These are phyloP conservation scores for Paraglomus brasilianum DNA, from an alignment of 192 early-diverging fungal genomes.

Conservation along the genomic window DNA sequence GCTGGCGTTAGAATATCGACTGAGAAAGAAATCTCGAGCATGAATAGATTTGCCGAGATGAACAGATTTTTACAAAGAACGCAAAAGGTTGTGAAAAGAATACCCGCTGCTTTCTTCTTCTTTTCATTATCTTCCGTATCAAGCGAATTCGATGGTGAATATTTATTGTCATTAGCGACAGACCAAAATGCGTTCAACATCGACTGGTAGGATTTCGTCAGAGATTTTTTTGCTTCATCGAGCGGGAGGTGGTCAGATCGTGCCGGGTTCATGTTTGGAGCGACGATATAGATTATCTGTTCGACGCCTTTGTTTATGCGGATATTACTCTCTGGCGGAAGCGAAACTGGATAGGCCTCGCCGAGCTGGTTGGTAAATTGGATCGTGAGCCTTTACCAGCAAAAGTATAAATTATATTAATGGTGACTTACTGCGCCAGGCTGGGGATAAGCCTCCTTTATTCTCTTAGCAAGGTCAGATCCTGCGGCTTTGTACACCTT, in stretches of 20 bases:
- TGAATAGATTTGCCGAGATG: not conserved
- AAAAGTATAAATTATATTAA: too few species aligned
- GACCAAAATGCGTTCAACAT: conserved; percentile 19
- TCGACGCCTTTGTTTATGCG: not conserved
- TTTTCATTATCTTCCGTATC: not conserved
- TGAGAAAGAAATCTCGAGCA: not conserved
- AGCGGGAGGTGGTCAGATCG: not conserved
- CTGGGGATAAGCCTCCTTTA: conserved; percentile 11
- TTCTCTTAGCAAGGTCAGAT: not conserved
- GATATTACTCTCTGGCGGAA: not conserved
- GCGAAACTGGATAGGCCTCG: conserved; percentile 2
- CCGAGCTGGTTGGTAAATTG: not conserved
- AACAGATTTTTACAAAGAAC: not conserved
- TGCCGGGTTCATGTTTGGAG: conserved; percentile 18
- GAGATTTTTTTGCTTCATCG: not conserved
- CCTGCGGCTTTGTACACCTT: not conserved
- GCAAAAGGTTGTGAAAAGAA: too few species aligned
- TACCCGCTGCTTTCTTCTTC: not conserved
- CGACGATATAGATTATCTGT: conserved; percentile 22
- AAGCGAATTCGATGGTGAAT: not conserved
- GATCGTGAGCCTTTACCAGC: too few species aligned
- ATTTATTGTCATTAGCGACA: not conserved
- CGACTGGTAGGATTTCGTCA: not conserved
- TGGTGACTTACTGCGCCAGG: conserved; percentile 8
- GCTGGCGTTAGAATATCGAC: conserved; percentile 7